These are phyloP conservation scores for Pholiota molesta DNA, from an alignment of 768 basidiomycete species.

Conservation along the genomic window DNA sequence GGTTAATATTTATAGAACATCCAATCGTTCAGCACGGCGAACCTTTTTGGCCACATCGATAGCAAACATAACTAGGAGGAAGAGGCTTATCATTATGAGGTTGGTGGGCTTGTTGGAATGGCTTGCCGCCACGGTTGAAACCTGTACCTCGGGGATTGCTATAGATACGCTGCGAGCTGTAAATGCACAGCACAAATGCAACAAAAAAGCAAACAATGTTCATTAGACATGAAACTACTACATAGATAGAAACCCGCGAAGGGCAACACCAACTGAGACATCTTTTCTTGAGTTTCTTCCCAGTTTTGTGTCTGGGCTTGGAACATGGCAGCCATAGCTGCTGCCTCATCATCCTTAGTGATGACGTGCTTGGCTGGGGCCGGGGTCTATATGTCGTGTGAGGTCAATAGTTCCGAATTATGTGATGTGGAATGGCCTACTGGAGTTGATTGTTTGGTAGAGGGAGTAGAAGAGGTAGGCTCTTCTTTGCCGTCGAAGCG, in stretches of 20 bases:
- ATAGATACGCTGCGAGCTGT: conserved; percentile 73
- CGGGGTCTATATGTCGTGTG: conserved; percentile 27
- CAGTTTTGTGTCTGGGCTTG: conserved; percentile 92
- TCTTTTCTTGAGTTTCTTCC: conserved; percentile 99
- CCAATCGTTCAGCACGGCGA: conserved; percentile 16
- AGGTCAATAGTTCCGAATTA: conserved; percentile 2
- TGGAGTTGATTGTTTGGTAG: conserved; percentile 34
- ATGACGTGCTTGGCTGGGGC: conserved; percentile 42
- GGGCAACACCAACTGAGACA: conserved; percentile 94
- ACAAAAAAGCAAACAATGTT: conserved; percentile 49
- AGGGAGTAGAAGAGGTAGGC: conserved; percentile 26
- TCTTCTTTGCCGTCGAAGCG: conserved; percentile 91
- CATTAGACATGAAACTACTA: conserved; percentile 79
- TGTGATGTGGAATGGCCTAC: conserved; percentile 23
- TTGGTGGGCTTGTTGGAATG: conserved; percentile 45
- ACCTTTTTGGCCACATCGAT: conserved; percentile 99
- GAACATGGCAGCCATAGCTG: conserved; percentile 99
- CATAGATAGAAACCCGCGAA: conserved; percentile 55
- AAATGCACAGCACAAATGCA: conserved; percentile 28
- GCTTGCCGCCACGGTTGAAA: conserved; percentile 64
- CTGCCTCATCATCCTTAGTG: conserved; percentile 80
- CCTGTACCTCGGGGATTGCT: conserved; percentile 67
- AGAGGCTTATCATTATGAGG: conserved; percentile 75
- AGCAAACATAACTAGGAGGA: conserved; percentile 96
- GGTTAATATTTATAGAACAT: conserved; percentile 13